A percentile compares a stretch with the other conserved stretches of the same genome.
These are phyloP conservation scores for Hypoxylon perforatum DNA, from an alignment of 495 filamentous ascomycete species.

Conservation along the genomic window DNA sequence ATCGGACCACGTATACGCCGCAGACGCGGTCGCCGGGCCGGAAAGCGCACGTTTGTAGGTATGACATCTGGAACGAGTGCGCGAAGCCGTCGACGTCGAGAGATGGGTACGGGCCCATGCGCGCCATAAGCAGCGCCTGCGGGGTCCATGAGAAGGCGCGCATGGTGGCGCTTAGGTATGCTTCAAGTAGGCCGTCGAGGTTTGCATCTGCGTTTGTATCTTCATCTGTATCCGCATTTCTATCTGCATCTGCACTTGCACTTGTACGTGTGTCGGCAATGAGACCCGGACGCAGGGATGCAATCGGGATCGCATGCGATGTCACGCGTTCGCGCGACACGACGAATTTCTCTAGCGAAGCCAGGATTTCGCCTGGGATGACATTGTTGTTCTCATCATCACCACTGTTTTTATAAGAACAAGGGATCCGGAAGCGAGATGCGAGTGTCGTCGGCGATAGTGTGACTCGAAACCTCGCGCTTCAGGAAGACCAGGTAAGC, in stretches of 20 bases:
- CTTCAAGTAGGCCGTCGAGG: constrained; percentile 23
- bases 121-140: constrained; percentile 43
- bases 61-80: constrained; percentile 37
- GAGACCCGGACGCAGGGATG: background rate
- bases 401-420: background rate
- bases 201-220: too few relatives aligned
- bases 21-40: constrained; percentile 42
- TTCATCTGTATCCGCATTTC: too few relatives aligned
- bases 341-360: constrained; percentile 25
- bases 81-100: constrained; percentile 7
- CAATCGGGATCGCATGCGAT: constrained; percentile 25
- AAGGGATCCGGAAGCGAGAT: constrained; percentile 29
- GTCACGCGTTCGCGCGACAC: constrained; percentile 44
- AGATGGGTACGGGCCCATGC: constrained; percentile 19
- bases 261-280: too few relatives aligned
- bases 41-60: constrained; percentile 37
- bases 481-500: constrained; percentile 22
- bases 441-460: background rate
- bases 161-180: constrained; percentile 47
- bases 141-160: constrained; percentile 46
- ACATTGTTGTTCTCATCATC: background rate
- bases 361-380: constrained; percentile 14
- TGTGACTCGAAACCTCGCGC: constrained; percentile 14
- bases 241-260: too few relatives aligned
- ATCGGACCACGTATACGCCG: constrained; percentile 44